phyloP scores from a whole-genome alignment of 2,329 filamentous ascomycete species.

The Pseudogymnoascus sp. region DNA sequence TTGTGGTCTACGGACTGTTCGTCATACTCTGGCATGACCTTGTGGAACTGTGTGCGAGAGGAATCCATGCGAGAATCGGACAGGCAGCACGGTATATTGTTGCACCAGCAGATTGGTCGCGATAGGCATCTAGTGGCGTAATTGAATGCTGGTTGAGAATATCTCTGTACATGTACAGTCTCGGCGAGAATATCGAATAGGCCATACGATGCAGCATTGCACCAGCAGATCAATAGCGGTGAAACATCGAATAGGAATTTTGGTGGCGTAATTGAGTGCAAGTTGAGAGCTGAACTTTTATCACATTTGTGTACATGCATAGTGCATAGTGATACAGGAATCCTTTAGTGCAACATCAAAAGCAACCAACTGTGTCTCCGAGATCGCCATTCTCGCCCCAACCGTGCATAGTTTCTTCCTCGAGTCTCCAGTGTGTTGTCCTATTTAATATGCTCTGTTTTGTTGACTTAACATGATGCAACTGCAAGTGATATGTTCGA shows the following conservation, averaged over 20 bases:
- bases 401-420: neutral
- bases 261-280: neutral
- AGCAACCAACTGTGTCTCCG: neutral
- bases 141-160: neutral
- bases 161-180: neutral
- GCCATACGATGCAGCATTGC: too few species aligned
- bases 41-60: neutral
- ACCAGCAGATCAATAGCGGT: too few species aligned
- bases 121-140: neutral
- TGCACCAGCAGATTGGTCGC: neutral
- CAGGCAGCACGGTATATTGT: neutral
- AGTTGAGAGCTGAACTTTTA: neutral
- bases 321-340: neutral
- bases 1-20: neutral
- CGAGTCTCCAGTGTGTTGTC: neutral
- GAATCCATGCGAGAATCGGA: neutral
- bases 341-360: neutral
- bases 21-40: neutral
- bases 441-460: neutral
- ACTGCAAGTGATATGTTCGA: neutral
- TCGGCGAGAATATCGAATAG: too few species aligned
- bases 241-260: neutral
- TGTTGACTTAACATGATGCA: neutral
- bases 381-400: neutral
- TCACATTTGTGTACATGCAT: neutral